Percentiles rank a stretch among this genome's conserved stretches.
Evolutionary conservation across 2,329 filamentous ascomycete genomes (phyloP).

Genomic region (Colletotrichum liriopes): DNA sequence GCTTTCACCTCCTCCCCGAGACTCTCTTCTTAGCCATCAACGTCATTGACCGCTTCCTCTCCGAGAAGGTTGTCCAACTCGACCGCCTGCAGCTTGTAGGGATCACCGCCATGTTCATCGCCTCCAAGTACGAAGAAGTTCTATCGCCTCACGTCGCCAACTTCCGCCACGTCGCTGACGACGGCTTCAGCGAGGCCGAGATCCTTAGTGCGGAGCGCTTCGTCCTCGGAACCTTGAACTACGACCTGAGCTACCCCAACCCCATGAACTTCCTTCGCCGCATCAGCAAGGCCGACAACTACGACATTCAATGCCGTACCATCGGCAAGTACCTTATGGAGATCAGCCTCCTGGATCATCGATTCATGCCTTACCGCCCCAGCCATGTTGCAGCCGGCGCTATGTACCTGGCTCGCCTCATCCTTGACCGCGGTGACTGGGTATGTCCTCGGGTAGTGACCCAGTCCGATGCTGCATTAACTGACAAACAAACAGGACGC

Average conservation of each 20-base stretch:
- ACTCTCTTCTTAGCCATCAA: slow-evolving; percentile 98
- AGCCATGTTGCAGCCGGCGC: slow-evolving; percentile 92
- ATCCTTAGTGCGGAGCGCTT: slow-evolving; percentile 98
- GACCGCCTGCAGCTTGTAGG: slow-evolving; percentile 97
- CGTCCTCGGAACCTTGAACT: slow-evolving; percentile 90
- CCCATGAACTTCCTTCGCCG: slow-evolving; percentile 99
- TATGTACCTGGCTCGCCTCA: slow-evolving; percentile 94
- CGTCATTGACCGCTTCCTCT: slow-evolving; percentile 98
- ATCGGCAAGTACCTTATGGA: slow-evolving; percentile 98
- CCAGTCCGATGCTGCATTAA: slow-evolving; percentile 42
- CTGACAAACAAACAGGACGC: slow-evolving; percentile 73
- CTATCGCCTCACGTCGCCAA: slow-evolving; percentile 96
- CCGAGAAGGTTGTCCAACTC: slow-evolving; percentile 93
- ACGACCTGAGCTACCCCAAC: slow-evolving; percentile 98
- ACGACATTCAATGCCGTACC: slow-evolving; percentile 97
- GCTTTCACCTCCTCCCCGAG: slow-evolving; percentile 95
- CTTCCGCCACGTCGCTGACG: slow-evolving; percentile 96
- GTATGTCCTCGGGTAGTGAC: slow-evolving; percentile 65
- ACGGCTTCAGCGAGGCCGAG: slow-evolving; percentile 95
- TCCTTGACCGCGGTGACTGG: slow-evolving; percentile 93
- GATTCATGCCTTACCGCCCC: slow-evolving; percentile 90
- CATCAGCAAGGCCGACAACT: slow-evolving; percentile 99
- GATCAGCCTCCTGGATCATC: slow-evolving; percentile 94
- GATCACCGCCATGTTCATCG: slow-evolving; percentile 99
- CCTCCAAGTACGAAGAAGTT: slow-evolving; percentile 98